Percentiles rank a stretch among this genome's conserved stretches.
Evolutionary conservation across 306 rosid species (phyloP).

Genomic region (Rosa persica): DNA sequence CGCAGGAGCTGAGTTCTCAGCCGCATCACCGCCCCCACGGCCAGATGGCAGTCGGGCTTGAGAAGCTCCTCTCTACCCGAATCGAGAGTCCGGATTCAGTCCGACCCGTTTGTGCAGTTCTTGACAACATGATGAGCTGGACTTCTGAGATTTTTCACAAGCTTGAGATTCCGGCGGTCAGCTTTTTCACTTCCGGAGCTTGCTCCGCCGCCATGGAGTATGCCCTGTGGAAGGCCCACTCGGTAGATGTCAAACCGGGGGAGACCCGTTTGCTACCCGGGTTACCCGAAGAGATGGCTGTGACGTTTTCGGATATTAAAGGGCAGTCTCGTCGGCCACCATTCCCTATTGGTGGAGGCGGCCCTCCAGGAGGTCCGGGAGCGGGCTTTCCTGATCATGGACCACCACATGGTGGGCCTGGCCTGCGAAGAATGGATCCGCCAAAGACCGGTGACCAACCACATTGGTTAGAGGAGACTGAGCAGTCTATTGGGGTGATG

Average conservation of each 20-base stretch:
- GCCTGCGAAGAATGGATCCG: slow-evolving; percentile 29
- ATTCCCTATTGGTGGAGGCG: background rate
- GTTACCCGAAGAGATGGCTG: slow-evolving; percentile 51
- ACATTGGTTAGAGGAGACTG: slow-evolving; percentile 33
- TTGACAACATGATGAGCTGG: slow-evolving; percentile 62
- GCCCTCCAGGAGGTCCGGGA: slow-evolving; percentile 13
- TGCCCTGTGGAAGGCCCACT: slow-evolving; percentile 52
- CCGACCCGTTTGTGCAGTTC: slow-evolving; percentile 50
- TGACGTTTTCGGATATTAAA: slow-evolving; percentile 37
- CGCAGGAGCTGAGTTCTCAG: slow-evolving; percentile 6
- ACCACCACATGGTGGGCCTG: slow-evolving; percentile 7
- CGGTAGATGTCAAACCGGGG: slow-evolving; percentile 37
- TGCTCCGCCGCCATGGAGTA: slow-evolving; percentile 54
- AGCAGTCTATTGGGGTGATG: slow-evolving; percentile 34
- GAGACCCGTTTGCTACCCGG: slow-evolving; percentile 52
- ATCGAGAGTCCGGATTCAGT: slow-evolving; percentile 3
- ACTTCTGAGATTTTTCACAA: slow-evolving; percentile 34
- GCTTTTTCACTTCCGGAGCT: slow-evolving; percentile 62
- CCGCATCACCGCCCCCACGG: slow-evolving; percentile 19
- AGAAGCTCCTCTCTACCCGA: slow-evolving; percentile 30
- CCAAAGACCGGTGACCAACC: slow-evolving; percentile 38
- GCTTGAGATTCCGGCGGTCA: slow-evolving; percentile 43
- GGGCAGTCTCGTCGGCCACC: slow-evolving; percentile 25
- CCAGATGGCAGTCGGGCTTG: slow-evolving; percentile 27
- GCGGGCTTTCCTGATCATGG: slow-evolving; percentile 5